Percentiles rank a stretch among this genome's conserved stretches.
phyloP scores from a whole-genome alignment of 2,329 filamentous ascomycete species.

The Catunica adiposa region DNA sequence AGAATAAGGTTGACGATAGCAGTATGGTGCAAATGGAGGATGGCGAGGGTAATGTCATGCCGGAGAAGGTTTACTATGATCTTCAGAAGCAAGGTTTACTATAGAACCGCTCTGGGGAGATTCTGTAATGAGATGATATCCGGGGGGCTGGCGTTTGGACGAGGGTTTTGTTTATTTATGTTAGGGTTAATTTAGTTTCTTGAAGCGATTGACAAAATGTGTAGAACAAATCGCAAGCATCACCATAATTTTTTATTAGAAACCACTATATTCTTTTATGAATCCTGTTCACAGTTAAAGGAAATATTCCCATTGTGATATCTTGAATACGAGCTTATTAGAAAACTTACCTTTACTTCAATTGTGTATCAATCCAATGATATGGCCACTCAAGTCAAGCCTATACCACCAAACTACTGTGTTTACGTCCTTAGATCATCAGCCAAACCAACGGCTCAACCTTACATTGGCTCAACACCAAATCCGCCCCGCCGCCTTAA shows the following conservation, averaged over 20 bases:
- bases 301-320: no score
- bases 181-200: slow-evolving; percentile 9
- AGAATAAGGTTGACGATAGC: slow-evolving; percentile 56
- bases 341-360: no score
- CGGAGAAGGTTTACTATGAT: slow-evolving; percentile 94
- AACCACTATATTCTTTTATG: not conserved
- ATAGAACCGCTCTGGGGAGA: slow-evolving; percentile 24
- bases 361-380: no score
- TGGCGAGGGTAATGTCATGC: slow-evolving; percentile 94
- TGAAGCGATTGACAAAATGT: not conserved
- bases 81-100: slow-evolving; percentile 80
- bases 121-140: not conserved
- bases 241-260: not conserved
- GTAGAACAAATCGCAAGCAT: not conserved
- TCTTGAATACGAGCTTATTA: no score
- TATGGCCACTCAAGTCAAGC: slow-evolving; percentile 32
- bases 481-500: slow-evolving; percentile 68
- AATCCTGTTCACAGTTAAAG: not conserved
- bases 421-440: slow-evolving; percentile 86
- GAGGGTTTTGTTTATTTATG: slow-evolving; percentile 3
- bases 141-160: not conserved
- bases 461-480: slow-evolving; percentile 87
- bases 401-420: slow-evolving; percentile 77
- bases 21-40: slow-evolving; percentile 98
- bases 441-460: slow-evolving; percentile 38